A percentile compares a stretch with the other conserved stretches of the same genome.
Evolutionary conservation across 163 green algal species (phyloP).

Genomic region (Chlamydomonas reinhardtii): DNA sequence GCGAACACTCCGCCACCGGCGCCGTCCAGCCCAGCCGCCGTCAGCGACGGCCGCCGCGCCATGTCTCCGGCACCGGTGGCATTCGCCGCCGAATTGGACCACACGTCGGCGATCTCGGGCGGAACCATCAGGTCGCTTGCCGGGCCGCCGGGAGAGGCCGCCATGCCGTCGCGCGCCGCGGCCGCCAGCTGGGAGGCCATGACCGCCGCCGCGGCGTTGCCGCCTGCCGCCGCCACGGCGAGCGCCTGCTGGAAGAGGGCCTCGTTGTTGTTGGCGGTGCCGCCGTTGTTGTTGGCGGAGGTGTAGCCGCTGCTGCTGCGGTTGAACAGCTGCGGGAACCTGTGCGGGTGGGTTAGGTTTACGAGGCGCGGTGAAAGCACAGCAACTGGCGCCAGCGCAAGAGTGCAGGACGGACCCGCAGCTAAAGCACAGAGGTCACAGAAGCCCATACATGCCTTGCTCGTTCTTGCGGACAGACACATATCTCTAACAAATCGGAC

Average conservation of each 20-base stretch:
- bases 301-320: not conserved
- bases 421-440: no score
- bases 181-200: no score
- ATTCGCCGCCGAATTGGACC: not conserved
- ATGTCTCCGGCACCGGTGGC: not conserved
- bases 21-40: not conserved
- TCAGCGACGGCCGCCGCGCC: not conserved
- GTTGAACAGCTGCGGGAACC: not conserved
- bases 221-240: not conserved
- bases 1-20: not conserved
- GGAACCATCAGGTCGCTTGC: slow-evolving; percentile 4
- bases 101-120: slow-evolving; percentile 35
- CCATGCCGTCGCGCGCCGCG: not conserved
- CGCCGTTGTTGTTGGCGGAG: no score
- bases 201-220: not conserved
- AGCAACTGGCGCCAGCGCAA: no score
- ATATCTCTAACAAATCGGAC: no score
- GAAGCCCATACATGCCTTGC: no score
- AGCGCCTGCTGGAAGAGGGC: not conserved
- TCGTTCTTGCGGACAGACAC: no score
- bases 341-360: not conserved
- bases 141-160: slow-evolving; percentile 6
- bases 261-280: not conserved
- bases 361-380: no score
- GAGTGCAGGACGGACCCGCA: no score